Conservation (phyloP, 1,284 basidiomycete species). For the Neolentinus lepideus region DNA sequence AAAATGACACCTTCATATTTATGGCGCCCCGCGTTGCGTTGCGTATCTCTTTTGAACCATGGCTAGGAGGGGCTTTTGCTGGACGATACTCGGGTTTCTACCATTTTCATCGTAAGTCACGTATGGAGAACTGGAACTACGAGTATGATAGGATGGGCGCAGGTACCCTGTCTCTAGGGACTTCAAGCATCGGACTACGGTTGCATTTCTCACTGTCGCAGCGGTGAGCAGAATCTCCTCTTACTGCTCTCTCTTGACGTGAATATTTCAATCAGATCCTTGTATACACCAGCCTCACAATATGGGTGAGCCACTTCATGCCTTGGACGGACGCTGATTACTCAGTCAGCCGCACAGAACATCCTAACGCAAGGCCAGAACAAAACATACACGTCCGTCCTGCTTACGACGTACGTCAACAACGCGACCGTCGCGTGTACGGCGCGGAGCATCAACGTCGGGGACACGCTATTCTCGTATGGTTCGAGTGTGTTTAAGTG, state of each 20-base stretch:
- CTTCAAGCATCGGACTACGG: background rate
- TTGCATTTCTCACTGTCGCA: background rate
- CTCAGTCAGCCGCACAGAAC: background rate
- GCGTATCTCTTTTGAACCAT: too few relatives aligned
- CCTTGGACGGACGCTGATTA: background rate
- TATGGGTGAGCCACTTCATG: background rate
- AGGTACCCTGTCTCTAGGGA: background rate
- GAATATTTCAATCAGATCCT: background rate
- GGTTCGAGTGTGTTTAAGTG: background rate
- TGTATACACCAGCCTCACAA: background rate
- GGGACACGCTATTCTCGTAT: background rate
- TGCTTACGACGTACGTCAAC: background rate
- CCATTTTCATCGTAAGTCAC: background rate
- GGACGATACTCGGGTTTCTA: background rate
- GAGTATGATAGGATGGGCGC: background rate
- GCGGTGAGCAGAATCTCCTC: background rate
- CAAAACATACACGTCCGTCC: background rate
- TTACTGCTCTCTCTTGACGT: background rate
- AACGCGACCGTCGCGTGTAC: background rate
- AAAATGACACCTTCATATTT: too few relatives aligned
- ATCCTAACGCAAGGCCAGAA: slow-evolving; percentile 1
- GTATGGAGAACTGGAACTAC: background rate
- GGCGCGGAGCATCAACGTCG: background rate
- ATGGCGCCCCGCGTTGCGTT: too few relatives aligned
- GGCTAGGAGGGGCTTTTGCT: background rate